phyloP scores from a whole-genome alignment of 179 eudicot species.

The Heliamphora pulchella region DNA sequence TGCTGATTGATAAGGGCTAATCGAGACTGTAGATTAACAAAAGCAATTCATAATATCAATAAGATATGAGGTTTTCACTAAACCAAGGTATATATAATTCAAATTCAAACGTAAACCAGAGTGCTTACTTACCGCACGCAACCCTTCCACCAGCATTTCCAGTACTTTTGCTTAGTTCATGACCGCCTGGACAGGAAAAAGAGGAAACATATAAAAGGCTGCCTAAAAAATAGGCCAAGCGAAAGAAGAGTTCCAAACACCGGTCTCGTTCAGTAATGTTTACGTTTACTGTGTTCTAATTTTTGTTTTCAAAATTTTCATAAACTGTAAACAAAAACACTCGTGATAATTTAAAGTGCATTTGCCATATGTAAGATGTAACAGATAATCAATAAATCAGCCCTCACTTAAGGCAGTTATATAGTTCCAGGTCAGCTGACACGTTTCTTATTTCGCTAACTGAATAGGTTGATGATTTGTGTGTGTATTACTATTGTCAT shows the following conservation, averaged over 20 bases:
- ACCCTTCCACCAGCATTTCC: constrained; percentile 31
- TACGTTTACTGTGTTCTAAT: too few relatives aligned
- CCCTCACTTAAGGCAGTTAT: too few relatives aligned
- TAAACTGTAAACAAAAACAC: too few relatives aligned
- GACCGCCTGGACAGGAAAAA: constrained; percentile 22
- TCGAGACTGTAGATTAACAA: neutral
- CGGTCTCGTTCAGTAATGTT: too few relatives aligned
- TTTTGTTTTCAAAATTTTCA: too few relatives aligned
- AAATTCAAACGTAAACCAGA: neutral
- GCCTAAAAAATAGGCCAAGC: neutral
- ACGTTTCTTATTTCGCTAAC: neutral
- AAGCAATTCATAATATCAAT: too few relatives aligned
- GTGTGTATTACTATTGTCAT: too few relatives aligned
- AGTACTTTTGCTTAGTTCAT: constrained; percentile 29
- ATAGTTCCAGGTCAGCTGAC: neutral
- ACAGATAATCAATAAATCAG: too few relatives aligned
- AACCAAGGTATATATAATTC: neutral
- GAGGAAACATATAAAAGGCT: neutral
- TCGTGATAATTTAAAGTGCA: too few relatives aligned
- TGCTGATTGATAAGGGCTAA: neutral
- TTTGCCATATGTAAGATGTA: too few relatives aligned
- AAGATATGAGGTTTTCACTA: too few relatives aligned
- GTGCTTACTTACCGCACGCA: constrained; percentile 32
- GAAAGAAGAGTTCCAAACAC: neutral
- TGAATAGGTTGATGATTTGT: too few relatives aligned